phyloP scores from a whole-genome alignment of 106 monocot genomes.

The Dendrobium nobile region DNA sequence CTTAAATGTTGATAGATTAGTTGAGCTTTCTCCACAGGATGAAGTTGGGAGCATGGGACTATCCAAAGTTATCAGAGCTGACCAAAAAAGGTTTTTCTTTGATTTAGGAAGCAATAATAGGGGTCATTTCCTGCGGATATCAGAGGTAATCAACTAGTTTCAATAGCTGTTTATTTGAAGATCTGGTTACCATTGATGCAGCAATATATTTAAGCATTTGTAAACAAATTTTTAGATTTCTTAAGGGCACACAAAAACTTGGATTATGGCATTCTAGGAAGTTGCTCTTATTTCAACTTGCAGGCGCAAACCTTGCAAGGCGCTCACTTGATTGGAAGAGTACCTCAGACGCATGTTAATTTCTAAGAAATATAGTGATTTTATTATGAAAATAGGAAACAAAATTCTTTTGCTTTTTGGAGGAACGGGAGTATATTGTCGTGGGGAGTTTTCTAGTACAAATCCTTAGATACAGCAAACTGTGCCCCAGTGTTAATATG shows the following conservation, averaged over 20 bases:
- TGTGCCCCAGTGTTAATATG: neutral
- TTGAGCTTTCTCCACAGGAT: slow-evolving; percentile 36
- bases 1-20: slow-evolving; percentile 47
- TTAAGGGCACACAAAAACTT: neutral
- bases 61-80: slow-evolving; percentile 74
- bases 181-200: neutral
- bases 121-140: slow-evolving; percentile 78
- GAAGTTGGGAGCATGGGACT: slow-evolving; percentile 47
- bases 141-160: slow-evolving; percentile 50
- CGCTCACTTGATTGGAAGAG: neutral
- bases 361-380: neutral
- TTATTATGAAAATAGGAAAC: neutral
- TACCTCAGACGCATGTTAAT: neutral
- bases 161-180: neutral
- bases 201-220: neutral
- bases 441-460: neutral
- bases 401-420: neutral
- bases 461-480: neutral
- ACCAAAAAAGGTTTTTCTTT: slow-evolving; percentile 94
- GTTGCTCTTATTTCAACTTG: neutral
- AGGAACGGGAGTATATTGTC: neutral
- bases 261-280: neutral
- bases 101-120: slow-evolving; percentile 87
- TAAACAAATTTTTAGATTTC: neutral
- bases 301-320: neutral